Percentiles rank a stretch among this genome's conserved stretches.
Conservation (phyloP, 495 filamentous ascomycete genomes). For the Lasiosphaeria hispida region DNA sequence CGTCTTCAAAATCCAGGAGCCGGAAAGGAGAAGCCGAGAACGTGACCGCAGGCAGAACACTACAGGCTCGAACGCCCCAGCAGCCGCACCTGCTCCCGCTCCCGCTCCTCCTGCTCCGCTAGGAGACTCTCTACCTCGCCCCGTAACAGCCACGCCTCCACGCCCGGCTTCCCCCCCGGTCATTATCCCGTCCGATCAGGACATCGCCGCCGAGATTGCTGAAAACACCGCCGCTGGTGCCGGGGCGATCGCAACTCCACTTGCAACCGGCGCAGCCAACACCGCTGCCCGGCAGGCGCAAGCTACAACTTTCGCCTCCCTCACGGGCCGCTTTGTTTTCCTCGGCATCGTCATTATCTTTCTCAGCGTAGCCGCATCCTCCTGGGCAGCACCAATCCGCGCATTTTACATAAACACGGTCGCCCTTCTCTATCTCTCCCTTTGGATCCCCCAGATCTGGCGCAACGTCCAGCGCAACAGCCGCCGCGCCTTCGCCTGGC, state of each 20-base stretch:
- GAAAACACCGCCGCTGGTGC: conserved; percentile 40
- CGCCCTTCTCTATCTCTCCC: conserved; percentile 73
- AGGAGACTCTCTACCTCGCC: conserved; percentile 57
- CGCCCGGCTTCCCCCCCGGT: conserved; percentile 52
- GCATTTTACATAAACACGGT: conserved; percentile 67
- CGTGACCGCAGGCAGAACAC: conserved; percentile 45
- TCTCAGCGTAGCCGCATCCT: conserved; percentile 68
- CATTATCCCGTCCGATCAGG: conserved; percentile 83
- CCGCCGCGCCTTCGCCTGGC: conserved; percentile 81
- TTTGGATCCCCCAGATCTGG: conserved; percentile 89
- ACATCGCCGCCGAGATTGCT: conserved; percentile 59
- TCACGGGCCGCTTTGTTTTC: conserved; percentile 78
- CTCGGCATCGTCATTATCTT: conserved; percentile 68
- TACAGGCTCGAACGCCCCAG: conserved; percentile 29
- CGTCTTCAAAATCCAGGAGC: conserved; percentile 83
- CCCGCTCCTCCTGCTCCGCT: conserved; percentile 29
- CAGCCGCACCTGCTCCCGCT: conserved; percentile 16
- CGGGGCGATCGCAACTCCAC: conserved; percentile 14
- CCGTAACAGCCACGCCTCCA: conserved; percentile 53
- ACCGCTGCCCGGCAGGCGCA: conserved; percentile 32
- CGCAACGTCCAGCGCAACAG: conserved; percentile 90
- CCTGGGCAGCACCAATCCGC: conserved; percentile 70
- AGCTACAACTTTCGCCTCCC: conserved; percentile 58
- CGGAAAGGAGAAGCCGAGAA: conserved; percentile 65
- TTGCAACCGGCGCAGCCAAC: conserved; percentile 16